These are phyloP conservation scores for Fraxinus paxiana DNA, from an alignment of 305 asterid species.

Conservation along the genomic window DNA sequence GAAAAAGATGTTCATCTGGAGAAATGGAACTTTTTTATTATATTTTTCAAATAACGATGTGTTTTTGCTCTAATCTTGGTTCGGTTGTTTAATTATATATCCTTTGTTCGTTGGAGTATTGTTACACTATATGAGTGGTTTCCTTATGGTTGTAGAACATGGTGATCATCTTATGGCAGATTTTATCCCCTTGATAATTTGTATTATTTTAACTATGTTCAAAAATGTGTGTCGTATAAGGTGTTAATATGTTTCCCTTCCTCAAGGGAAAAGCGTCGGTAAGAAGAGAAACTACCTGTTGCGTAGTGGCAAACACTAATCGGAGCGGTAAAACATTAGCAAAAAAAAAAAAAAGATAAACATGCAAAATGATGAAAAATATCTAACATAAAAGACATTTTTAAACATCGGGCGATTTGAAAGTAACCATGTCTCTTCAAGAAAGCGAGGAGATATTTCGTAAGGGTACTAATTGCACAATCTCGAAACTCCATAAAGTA, in stretches of 20 bases:
- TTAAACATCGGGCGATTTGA: too few relatives aligned
- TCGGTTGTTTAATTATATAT: neutral
- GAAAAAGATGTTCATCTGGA: slow-evolving; percentile 8
- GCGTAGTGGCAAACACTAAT: too few relatives aligned
- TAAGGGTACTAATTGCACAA: neutral
- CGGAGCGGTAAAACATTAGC: too few relatives aligned
- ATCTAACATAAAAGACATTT: neutral
- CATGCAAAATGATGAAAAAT: too few relatives aligned
- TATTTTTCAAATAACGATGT: neutral
- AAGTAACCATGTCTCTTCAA: neutral
- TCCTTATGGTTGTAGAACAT: neutral
- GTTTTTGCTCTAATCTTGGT: neutral
- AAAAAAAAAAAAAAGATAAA: too few relatives aligned
- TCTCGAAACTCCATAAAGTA: neutral
- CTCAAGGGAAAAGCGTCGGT: neutral
- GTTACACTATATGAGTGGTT: neutral
- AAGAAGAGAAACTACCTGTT: neutral
- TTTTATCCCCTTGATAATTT: neutral
- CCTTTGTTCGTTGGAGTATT: neutral
- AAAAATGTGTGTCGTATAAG: neutral
- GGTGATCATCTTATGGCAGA: neutral
- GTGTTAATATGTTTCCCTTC: neutral
- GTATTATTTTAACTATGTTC: neutral
- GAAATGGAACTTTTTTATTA: neutral
- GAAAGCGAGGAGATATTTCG: neutral